Evolutionary conservation across 805 yeast genomes (phyloP).

Genomic region (Lachancea quebecensis): DNA sequence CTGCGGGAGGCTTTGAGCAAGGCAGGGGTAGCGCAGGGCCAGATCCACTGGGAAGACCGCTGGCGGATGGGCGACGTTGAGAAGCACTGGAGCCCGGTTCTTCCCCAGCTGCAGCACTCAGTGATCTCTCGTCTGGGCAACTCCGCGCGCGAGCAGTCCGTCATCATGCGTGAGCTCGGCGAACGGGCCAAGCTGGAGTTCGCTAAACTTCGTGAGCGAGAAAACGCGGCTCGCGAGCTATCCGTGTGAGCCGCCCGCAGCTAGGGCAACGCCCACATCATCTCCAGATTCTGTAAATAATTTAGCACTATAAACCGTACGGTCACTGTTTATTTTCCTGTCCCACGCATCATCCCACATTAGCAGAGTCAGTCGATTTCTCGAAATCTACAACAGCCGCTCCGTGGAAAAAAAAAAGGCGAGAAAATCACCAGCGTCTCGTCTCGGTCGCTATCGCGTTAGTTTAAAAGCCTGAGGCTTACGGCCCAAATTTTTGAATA

Average conservation of each 20-base stretch:
- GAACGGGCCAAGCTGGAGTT: constrained; percentile 24
- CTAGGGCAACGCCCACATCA: too few relatives aligned
- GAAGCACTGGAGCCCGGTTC: constrained; percentile 55
- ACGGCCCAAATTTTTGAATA: neutral
- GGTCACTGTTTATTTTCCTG: neutral
- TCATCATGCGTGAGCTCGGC: constrained; percentile 52
- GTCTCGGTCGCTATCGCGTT: neutral
- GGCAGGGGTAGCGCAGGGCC: constrained; percentile 27
- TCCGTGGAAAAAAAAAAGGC: neutral
- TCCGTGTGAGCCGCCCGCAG: constrained; percentile 2
- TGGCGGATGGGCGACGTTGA: constrained; percentile 79
- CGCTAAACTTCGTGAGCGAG: constrained; percentile 9
- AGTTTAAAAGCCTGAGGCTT: neutral
- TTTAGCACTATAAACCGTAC: neutral
- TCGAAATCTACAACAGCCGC: neutral
- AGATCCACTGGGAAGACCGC: constrained; percentile 72
- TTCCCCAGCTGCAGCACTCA: constrained; percentile 49
- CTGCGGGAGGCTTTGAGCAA: constrained; percentile 34
- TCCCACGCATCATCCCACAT: neutral
- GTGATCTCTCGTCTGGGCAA: constrained; percentile 43
- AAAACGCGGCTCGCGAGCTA: constrained; percentile 7
- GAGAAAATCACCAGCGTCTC: neutral
- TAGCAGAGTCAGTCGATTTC: neutral
- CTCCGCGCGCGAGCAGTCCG: constrained; percentile 61
- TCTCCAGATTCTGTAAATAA: neutral